phyloP scores from a whole-genome alignment of 345 rosid species.

The Clarkia xantiana region DNA sequence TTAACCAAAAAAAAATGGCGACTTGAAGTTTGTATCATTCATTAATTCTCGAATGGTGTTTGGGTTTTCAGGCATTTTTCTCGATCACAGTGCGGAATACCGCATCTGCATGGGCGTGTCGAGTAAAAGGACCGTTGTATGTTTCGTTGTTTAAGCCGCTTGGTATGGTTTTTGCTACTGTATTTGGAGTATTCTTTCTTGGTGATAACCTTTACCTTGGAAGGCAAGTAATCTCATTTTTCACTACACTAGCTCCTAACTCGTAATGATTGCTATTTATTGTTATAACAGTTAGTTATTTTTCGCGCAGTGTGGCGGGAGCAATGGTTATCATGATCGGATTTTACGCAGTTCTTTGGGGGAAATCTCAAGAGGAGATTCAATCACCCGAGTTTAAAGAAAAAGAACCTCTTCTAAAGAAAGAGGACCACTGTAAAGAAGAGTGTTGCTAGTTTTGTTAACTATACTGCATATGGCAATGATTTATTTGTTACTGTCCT shows the following conservation, averaged over 20 bases:
- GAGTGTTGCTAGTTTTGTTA: too few relatives aligned
- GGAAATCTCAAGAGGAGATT: conserved; percentile 10
- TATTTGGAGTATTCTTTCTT: conserved; percentile 10
- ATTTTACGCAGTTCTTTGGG: conserved; percentile 12
- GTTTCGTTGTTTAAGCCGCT: conserved; percentile 10
- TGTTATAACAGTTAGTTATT: not conserved
- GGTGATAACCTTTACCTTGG: conserved; percentile 10
- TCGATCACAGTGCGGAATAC: conserved; percentile 2
- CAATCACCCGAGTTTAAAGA: not conserved
- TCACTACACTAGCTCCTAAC: not conserved
- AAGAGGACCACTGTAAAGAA: not conserved
- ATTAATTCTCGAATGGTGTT: not conserved
- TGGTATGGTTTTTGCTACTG: conserved; percentile 4
- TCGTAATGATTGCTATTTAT: too few relatives aligned
- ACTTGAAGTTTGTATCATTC: not conserved
- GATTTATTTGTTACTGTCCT: too few relatives aligned
- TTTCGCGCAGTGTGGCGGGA: conserved; percentile 13
- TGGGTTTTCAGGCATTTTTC: conserved; percentile 5
- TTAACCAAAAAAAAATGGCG: too few relatives aligned
- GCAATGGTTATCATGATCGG: conserved; percentile 9
- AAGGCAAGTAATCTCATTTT: conserved; percentile 2
- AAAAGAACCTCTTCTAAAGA: conserved; percentile 8
- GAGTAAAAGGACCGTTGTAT: conserved; percentile 7
- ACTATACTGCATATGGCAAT: too few relatives aligned
- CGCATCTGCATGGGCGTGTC: conserved; percentile 4